A percentile compares a stretch with the other conserved stretches of the same genome.
These are phyloP conservation scores for Tuber borchii DNA, from an alignment of 495 filamentous ascomycete species.

Conservation along the genomic window DNA sequence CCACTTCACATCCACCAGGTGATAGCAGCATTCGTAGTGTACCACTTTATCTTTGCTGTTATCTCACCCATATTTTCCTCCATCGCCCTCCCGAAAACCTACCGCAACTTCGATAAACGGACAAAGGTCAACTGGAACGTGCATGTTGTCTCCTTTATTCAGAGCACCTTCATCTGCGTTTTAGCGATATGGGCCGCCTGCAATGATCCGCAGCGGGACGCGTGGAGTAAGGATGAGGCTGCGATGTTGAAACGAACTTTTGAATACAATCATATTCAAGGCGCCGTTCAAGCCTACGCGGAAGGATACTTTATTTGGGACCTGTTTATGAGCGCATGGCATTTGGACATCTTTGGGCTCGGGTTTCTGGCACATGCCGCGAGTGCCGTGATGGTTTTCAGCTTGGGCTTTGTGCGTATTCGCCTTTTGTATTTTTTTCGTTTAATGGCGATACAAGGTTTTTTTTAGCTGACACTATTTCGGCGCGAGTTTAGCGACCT, in stretches of 20 bases:
- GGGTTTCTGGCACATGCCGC: slow-evolving; percentile 87
- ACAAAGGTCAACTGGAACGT: slow-evolving; percentile 92
- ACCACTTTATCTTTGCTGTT: slow-evolving; percentile 66
- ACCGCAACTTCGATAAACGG: slow-evolving; percentile 57
- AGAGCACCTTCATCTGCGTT: slow-evolving; percentile 70
- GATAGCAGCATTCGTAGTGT: slow-evolving; percentile 62
- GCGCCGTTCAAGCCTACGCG: slow-evolving; percentile 76
- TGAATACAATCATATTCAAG: slow-evolving; percentile 78
- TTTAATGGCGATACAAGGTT: not conserved
- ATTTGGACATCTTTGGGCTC: slow-evolving; percentile 74
- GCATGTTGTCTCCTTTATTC: slow-evolving; percentile 87
- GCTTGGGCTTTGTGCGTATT: slow-evolving; percentile 79
- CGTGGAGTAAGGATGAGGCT: slow-evolving; percentile 48
- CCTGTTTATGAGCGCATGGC: slow-evolving; percentile 61
- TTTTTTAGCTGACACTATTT: not conserved
- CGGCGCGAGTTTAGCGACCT: slow-evolving; percentile 58
- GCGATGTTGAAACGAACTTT: slow-evolving; percentile 70
- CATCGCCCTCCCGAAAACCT: slow-evolving; percentile 62
- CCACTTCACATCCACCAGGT: slow-evolving; percentile 87
- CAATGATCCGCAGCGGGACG: slow-evolving; percentile 64
- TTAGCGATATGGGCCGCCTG: slow-evolving; percentile 79
- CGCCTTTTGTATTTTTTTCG: not conserved
- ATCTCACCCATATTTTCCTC: slow-evolving; percentile 69
- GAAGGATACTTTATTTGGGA: slow-evolving; percentile 97
- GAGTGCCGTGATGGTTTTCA: slow-evolving; percentile 77